Evolutionary conservation across 2,329 filamentous ascomycete genomes (phyloP).

Genomic region (Aspergillus novoparasiticus): DNA sequence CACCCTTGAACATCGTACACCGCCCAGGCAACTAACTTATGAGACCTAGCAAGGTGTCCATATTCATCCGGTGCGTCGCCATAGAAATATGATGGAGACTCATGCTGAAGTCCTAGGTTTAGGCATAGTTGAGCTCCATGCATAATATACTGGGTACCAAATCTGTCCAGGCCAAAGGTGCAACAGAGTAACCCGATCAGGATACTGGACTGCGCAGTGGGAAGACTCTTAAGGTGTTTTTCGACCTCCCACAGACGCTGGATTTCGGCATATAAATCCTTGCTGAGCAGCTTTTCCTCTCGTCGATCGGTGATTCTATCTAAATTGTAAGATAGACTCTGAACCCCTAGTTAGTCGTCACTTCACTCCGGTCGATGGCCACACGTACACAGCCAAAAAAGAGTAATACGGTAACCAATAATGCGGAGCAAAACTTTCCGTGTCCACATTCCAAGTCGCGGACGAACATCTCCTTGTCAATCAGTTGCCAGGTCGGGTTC

Average conservation of each 20-base stretch:
- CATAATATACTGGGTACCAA: conserved; percentile 27
- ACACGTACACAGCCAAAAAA: conserved; percentile 26
- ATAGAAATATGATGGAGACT: conserved; percentile 15
- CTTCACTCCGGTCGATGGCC: background rate
- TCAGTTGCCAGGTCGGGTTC: conserved; percentile 28
- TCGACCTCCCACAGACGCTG: conserved; percentile 24
- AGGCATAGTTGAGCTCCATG: conserved; percentile 20
- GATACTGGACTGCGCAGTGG: conserved; percentile 25
- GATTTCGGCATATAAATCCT: conserved; percentile 24
- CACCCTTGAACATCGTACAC: conserved; percentile 28
- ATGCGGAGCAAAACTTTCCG: conserved; percentile 22
- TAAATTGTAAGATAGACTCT: conserved; percentile 28
- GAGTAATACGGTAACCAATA: conserved; percentile 23
- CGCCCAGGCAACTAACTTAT: conserved; percentile 26
- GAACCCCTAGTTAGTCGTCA: conserved; percentile 2
- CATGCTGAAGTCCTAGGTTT: conserved; percentile 13
- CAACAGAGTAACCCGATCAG: conserved; percentile 27
- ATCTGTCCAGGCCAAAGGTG: conserved; percentile 26
- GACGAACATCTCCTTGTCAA: conserved; percentile 24
- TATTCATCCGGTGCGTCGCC: conserved; percentile 4
- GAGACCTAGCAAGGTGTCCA: conserved; percentile 13
- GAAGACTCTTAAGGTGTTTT: conserved; percentile 15
- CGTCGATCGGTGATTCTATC: conserved; percentile 25
- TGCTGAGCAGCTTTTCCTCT: conserved; percentile 24
- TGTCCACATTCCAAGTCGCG: conserved; percentile 22